These are phyloP conservation scores for Fusarium sp. DNA, from an alignment of 2,329 filamentous ascomycete species.

Conservation along the genomic window DNA sequence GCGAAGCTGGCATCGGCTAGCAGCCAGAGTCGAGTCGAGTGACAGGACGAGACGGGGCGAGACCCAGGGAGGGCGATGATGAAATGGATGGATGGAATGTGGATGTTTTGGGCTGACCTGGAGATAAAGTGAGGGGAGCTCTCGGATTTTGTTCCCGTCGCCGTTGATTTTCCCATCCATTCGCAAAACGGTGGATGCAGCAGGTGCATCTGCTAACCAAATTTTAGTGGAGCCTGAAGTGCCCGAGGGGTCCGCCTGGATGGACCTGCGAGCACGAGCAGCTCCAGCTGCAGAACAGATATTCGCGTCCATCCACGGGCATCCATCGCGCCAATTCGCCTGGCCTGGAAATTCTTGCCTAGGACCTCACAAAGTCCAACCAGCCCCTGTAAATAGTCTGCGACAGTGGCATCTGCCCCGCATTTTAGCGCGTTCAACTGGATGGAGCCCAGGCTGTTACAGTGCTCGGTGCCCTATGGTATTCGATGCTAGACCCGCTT, in stretches of 20 bases:
- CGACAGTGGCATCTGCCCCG: conserved; percentile 7
- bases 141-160: conserved; percentile 21
- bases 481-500: background rate
- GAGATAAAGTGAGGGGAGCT: conserved; percentile 33
- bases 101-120: conserved; percentile 4
- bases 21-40: conserved; percentile 11
- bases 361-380: conserved; percentile 14
- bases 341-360: conserved; percentile 1
- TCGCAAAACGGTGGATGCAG: conserved; percentile 10
- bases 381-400: background rate
- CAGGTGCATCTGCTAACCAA: conserved; percentile 7
- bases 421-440: conserved; percentile 12
- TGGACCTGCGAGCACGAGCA: background rate
- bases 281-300: background rate
- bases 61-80: background rate
- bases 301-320: background rate
- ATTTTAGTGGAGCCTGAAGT: background rate
- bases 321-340: background rate
- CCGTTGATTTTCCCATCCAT: conserved; percentile 13
- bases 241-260: background rate
- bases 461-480: background rate
- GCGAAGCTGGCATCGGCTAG: conserved; percentile 27
- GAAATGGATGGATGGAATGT: conserved; percentile 9
- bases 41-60: background rate
- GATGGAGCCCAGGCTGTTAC: conserved; percentile 15